Conservation (phyloP, 305 asterid genomes). For the Plantago lanceolata region DNA sequence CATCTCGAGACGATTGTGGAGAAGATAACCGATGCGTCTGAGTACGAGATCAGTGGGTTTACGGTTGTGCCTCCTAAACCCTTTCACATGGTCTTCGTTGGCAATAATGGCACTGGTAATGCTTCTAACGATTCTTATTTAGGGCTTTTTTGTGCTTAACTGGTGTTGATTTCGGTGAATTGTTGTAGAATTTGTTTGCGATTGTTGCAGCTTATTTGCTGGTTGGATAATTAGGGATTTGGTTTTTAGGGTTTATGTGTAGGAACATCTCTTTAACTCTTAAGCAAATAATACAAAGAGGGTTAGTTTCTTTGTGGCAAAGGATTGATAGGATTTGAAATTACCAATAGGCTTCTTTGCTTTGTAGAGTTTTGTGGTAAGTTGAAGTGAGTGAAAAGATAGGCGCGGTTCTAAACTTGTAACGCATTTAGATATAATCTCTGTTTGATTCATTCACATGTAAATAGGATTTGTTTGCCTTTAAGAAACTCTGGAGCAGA, state of each 20-base stretch:
- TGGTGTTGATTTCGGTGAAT: neutral
- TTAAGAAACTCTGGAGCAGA: neutral
- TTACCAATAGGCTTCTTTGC: too few species aligned
- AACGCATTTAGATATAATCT: constrained; percentile 1
- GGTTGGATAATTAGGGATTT: too few species aligned
- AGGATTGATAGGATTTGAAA: too few species aligned
- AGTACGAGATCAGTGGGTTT: constrained; percentile 32
- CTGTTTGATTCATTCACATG: neutral
- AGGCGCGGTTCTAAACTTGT: too few species aligned
- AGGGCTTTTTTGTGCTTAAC: neutral
- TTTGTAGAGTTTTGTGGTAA: neutral
- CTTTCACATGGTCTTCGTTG: constrained; percentile 53
- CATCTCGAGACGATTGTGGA: constrained; percentile 37
- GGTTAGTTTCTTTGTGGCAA: too few species aligned
- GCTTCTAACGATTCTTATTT: neutral
- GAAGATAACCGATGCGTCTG: constrained; percentile 38
- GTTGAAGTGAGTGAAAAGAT: neutral
- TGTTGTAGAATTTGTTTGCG: too few species aligned
- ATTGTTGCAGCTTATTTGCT: too few species aligned
- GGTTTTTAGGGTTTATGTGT: too few species aligned
- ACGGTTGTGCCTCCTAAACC: constrained; percentile 53
- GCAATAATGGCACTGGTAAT: constrained; percentile 46
- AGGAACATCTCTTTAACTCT: too few species aligned
- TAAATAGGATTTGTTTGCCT: neutral
- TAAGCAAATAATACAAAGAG: too few species aligned